Base-by-base conservation (phyloP, 306 rosid species). In the Inga leiocalycina region DNA sequence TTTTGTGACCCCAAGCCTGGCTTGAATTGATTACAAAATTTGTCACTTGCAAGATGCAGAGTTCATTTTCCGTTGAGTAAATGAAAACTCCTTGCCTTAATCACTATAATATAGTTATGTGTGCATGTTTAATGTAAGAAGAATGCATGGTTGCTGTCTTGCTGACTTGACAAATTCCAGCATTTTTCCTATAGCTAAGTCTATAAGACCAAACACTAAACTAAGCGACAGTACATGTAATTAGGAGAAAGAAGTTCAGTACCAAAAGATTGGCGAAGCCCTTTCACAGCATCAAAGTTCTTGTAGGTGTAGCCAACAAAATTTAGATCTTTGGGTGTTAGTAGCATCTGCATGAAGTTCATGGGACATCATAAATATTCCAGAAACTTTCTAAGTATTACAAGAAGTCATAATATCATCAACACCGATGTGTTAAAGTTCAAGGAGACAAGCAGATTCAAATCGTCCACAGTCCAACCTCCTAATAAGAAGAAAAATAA, bases 301-400 rank as follows among this genome's bases (percentile, higher is more conserved):
- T 95, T 95, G 96, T 93, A 95, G 54, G 99, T 96, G 75, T 96
- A 96, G 30, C 99, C 99, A 75, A 96, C 99, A 77, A 96, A 96
- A 89, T 87, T 96, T 56, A 96, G 89, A 89, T 96, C 99, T 88
- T 96, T 96, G 85, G 99, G 93, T 74, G 98, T 92, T 79, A 93
- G 78, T 72, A 86, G 97, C 93, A 96, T 86, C 99, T 96, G 92
- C 92, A 91, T 32, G 82, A 87, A 81, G 83, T 71, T 35, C 66
- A 59, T 80, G 77, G 81, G 80, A 61, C 49, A 45, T 71, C 4
- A 81, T 77, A 74, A 70, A 79, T 17, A 66, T 65, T 11, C 75
- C 77, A 76, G 35, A 74, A 22, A 71, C 84, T 79, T 32, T 82
- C 56, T n/a, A 48, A 44, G 65, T 48, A 78, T 12, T 74, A 74